Conservation (phyloP, 495 filamentous ascomycete species). For the Oidiodendron maius region DNA sequence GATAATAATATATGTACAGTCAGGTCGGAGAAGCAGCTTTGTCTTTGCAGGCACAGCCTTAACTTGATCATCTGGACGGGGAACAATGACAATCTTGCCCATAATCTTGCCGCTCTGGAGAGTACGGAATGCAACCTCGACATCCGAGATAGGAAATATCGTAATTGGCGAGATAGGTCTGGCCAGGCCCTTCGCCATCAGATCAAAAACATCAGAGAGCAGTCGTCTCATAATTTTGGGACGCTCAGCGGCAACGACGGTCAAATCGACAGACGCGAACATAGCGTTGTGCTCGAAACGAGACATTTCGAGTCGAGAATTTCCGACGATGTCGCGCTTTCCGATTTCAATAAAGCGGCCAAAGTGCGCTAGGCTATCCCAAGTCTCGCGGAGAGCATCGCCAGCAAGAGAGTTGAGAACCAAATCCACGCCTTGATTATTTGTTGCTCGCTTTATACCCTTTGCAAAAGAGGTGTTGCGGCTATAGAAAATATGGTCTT, state of each 20-base stretch:
- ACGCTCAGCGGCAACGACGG: constrained; percentile 32
- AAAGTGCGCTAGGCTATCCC: constrained; percentile 41
- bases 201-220: constrained; percentile 12
- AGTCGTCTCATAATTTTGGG: constrained; percentile 10
- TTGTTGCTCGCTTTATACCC: constrained; percentile 32
- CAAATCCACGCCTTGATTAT: constrained; percentile 46
- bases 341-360: constrained; percentile 43
- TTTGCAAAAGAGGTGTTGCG: constrained; percentile 32
- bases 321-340: constrained; percentile 30
- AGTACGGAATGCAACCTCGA: constrained; percentile 35
- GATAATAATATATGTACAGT: constrained; percentile 52
- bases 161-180: constrained; percentile 23
- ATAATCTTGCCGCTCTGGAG: constrained; percentile 40
- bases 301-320: constrained; percentile 27
- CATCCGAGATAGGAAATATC: constrained; percentile 30
- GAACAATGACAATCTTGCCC: constrained; percentile 45
- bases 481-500: constrained; percentile 45
- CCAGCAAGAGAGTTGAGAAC: constrained; percentile 47
- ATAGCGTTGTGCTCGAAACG: constrained; percentile 35
- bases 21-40: constrained; percentile 11
- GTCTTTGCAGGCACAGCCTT: background rate
- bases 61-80: background rate
- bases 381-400: constrained; percentile 36
- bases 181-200: constrained; percentile 5
- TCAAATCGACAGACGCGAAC: constrained; percentile 43